Percentiles rank a stretch among this genome's conserved stretches.
These are phyloP conservation scores for Tylopilus vinaceipallidus DNA, from an alignment of 768 basidiomycete species.

Conservation along the genomic window DNA sequence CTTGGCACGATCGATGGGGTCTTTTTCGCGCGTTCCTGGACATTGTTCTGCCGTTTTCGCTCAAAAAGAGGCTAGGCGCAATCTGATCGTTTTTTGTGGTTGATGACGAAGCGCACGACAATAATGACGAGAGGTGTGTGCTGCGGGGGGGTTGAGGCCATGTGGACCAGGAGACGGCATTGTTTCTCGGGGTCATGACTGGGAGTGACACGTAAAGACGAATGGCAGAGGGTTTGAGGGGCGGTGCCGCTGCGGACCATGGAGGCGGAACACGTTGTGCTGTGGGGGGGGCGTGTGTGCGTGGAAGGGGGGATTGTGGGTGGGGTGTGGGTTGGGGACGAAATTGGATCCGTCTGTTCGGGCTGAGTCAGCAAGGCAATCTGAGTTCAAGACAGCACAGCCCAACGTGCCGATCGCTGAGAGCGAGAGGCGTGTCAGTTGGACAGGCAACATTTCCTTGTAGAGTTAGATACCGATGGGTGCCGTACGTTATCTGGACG, in stretches of 20 bases:
- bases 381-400: conserved; percentile 24
- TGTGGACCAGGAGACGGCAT: conserved; percentile 1
- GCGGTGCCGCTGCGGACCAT: conserved; percentile 25
- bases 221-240: conserved; percentile 6
- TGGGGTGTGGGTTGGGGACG: neutral
- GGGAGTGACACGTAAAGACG: conserved; percentile 19
- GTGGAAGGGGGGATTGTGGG: conserved; percentile 8
- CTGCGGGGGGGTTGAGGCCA: conserved; percentile 4
- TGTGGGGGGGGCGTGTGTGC: conserved; percentile 2
- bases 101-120: neutral
- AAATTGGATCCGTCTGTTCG: conserved; percentile 6
- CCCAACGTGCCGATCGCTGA: conserved; percentile 32
- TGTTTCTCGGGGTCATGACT: conserved; percentile 8
- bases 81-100: conserved; percentile 10
- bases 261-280: conserved; percentile 21
- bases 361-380: conserved; percentile 28
- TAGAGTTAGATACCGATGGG: conserved; percentile 30
- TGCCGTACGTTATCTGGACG: conserved; percentile 32
- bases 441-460: conserved; percentile 30
- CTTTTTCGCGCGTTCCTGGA: conserved; percentile 15
- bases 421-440: conserved; percentile 29
- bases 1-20: neutral
- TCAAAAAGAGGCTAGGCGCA: neutral
- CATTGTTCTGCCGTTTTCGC: too few relatives aligned
- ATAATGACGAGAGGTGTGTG: conserved; percentile 9